A percentile compares a stretch with the other conserved stretches of the same genome.
These are phyloP conservation scores for Cylindrotheca closterium DNA, from an alignment of 108 stramenopile species.

Conservation along the genomic window DNA sequence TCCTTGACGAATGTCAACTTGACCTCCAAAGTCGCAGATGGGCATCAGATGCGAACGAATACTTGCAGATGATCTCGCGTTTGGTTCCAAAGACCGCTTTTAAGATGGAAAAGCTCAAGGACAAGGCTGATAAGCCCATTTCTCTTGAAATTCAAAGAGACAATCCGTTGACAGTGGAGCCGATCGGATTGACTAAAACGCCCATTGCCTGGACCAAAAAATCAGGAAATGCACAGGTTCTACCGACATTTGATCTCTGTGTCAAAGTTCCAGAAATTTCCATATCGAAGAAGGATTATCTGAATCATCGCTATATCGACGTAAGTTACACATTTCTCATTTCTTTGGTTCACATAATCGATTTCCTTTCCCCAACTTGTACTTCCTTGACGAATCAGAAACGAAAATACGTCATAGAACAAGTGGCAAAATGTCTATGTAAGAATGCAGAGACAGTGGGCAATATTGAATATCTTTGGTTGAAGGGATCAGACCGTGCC, in stretches of 20 bases:
- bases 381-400: constrained; percentile 42
- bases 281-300: constrained; percentile 71
- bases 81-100: constrained; percentile 11
- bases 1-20: constrained; percentile 62
- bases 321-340: constrained; percentile 43
- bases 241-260: constrained; percentile 69
- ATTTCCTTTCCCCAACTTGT: background rate
- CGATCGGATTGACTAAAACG: constrained; percentile 24
- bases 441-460: constrained; percentile 34
- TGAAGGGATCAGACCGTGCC: constrained; percentile 36
- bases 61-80: constrained; percentile 35
- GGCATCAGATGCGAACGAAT: constrained; percentile 44
- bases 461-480: constrained; percentile 38
- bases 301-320: constrained; percentile 76
- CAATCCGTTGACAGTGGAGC: constrained; percentile 8
- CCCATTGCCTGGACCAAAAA: constrained; percentile 55
- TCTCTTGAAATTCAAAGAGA: constrained; percentile 20
- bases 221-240: constrained; percentile 66
- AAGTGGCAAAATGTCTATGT: constrained; percentile 57
- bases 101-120: constrained; percentile 22
- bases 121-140: constrained; percentile 56
- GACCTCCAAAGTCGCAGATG: constrained; percentile 37
- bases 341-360: background rate
- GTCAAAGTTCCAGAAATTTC: constrained; percentile 48
- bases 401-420: constrained; percentile 62